Base-by-base conservation (phyloP, 1,284 basidiomycete species). In the Hemileia vastatrix region DNA sequence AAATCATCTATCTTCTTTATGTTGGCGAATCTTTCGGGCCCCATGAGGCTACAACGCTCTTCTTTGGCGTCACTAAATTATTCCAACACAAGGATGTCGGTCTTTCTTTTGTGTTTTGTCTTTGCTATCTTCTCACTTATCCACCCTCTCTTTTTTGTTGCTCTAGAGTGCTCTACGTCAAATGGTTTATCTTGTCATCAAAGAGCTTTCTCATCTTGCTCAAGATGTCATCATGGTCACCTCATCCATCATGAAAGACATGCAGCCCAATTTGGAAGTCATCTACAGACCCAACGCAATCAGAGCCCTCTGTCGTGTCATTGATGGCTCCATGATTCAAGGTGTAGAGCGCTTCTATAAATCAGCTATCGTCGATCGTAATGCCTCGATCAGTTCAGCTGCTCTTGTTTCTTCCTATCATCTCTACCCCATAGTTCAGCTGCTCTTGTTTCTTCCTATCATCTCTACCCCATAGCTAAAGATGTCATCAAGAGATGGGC, bases 171-270 rank as follows among this genome's bases (percentile, higher is more conserved):
- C 92, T 2, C 80, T 99, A 62, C 85, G 95, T 67, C 95, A 99
- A 79, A 94, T 94, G 82, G 94, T 98, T 47, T 98, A 98, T 79
- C 83, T 99, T 64, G 89, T 93, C 57, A 96, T 99, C 81, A 99
- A 98, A 80, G 95, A 99, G 78, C 83, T 99, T 18, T 88, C 91
- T 31, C 86, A 84, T 48, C 87, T 88, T n/a, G 91, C 95, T 18
- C 91, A 99, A 78, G 95, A 98, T 81, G 90, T 97, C 43, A 96
- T 99, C 73, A 99, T 99, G 92, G 93, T 97, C 70, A 99, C 95
- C 4, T 91, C 89, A 74, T 96, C 92, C 74, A 98, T 99, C 78
- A 97, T 97, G 93, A 98, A 98, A 81, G 94, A 99, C 76, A 98
- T 98, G 90, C 94, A 98, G 76, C 89, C 93, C 56, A 97, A 97